Conservation (phyloP, 371 early-diverging fungal species). For the Saksenaea vasiformis region DNA sequence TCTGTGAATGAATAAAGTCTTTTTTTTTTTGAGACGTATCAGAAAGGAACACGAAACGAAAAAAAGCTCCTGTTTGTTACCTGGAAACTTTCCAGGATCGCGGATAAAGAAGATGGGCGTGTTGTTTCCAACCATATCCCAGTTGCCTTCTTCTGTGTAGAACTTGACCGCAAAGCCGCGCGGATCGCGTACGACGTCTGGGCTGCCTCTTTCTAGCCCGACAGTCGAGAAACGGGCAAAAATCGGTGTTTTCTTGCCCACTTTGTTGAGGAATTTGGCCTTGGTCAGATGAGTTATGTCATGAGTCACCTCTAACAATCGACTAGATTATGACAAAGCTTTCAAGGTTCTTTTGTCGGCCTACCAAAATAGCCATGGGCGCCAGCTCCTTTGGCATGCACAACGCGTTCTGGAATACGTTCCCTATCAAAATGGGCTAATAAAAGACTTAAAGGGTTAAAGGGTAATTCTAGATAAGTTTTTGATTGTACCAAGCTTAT, state of each 20-base stretch:
- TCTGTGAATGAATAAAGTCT: slow-evolving; percentile 84
- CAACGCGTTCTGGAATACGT: slow-evolving; percentile 82
- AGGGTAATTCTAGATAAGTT: background rate
- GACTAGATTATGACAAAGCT: background rate
- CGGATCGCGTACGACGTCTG: slow-evolving; percentile 78
- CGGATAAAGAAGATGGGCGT: slow-evolving; percentile 73
- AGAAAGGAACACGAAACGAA: background rate
- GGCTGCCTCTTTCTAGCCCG: slow-evolving; percentile 74
- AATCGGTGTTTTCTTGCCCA: slow-evolving; percentile 80
- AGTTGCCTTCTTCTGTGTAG: slow-evolving; percentile 80
- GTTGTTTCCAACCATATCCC: slow-evolving; percentile 79
- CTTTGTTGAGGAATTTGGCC: slow-evolving; percentile 73
- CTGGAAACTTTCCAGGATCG: slow-evolving; percentile 79
- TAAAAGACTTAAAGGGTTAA: background rate
- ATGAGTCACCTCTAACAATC: slow-evolving; percentile 64
- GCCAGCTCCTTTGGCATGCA: slow-evolving; percentile 84
- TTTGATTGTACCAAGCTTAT: slow-evolving; percentile 57
- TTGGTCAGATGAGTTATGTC: slow-evolving; percentile 71
- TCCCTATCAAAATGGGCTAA: slow-evolving; percentile 80
- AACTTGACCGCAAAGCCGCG: slow-evolving; percentile 81
- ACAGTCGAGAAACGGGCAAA: slow-evolving; percentile 85
- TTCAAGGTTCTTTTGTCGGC: background rate
- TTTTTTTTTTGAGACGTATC: slow-evolving; percentile 1
- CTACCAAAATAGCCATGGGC: slow-evolving; percentile 81
- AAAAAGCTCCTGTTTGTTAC: slow-evolving; percentile 24